A percentile compares a stretch with the other conserved stretches of the same genome.
phyloP scores from a whole-genome alignment of 176 grass and related monocot species.

The Elaeis guineensis region DNA sequence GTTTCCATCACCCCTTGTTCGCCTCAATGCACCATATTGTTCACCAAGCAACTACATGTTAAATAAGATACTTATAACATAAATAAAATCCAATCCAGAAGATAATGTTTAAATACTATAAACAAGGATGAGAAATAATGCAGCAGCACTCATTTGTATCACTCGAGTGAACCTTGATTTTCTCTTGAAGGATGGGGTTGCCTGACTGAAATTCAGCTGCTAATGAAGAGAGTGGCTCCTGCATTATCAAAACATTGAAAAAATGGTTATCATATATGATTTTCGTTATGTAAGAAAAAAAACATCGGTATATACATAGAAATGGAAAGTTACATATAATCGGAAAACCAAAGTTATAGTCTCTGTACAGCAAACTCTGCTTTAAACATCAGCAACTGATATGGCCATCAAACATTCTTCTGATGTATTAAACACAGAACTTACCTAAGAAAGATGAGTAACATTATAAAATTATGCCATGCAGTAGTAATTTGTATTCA shows the following conservation, averaged over 20 bases:
- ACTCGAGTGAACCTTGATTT: slow-evolving; percentile 62
- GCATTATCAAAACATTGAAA: slow-evolving; percentile 17
- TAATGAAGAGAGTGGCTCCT: slow-evolving; percentile 91
- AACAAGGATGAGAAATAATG: not conserved
- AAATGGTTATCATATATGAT: too few species aligned
- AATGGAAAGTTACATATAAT: too few species aligned
- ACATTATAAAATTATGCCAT: too few species aligned
- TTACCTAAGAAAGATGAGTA: too few species aligned
- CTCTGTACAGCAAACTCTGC: too few species aligned
- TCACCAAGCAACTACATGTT: slow-evolving; percentile 68
- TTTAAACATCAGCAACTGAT: too few species aligned
- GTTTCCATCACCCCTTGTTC: slow-evolving; percentile 93
- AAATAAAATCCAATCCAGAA: slow-evolving; percentile 3
- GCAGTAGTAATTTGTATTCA: too few species aligned
- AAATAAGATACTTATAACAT: slow-evolving; percentile 31
- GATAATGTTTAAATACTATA: not conserved
- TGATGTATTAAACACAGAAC: too few species aligned
- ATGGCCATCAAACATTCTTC: too few species aligned
- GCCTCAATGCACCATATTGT: slow-evolving; percentile 85
- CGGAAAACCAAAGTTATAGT: too few species aligned
- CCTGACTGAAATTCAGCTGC: slow-evolving; percentile 76
- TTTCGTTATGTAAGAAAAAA: too few species aligned
- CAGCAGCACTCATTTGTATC: not conserved
- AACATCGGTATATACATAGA: too few species aligned
- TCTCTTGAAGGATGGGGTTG: slow-evolving; percentile 84